phyloP scores from a whole-genome alignment of 129 eudicot species.

The Artemisia tridentata region DNA sequence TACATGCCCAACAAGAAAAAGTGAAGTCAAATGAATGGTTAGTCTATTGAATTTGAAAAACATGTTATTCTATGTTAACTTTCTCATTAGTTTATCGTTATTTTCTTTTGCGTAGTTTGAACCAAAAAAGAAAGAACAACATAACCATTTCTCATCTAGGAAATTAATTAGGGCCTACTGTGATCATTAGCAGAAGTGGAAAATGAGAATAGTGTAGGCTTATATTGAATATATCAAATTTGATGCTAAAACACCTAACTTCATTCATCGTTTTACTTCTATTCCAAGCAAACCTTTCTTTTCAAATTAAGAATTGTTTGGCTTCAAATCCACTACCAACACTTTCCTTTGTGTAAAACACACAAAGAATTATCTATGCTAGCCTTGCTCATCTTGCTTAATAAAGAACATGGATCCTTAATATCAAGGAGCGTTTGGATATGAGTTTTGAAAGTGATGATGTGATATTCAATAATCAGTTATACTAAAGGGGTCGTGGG shows the following conservation, averaged over 20 bases:
- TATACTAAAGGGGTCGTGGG: no score
- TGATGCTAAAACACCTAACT: constrained; percentile 45
- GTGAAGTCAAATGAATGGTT: constrained; percentile 15
- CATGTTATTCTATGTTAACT: constrained; percentile 4
- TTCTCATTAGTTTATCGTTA: background rate
- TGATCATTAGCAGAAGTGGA: constrained; percentile 33
- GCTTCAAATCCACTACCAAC: constrained; percentile 27
- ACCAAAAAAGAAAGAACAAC: background rate
- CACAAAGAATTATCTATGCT: background rate
- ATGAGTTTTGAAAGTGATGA: no score
- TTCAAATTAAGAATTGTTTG: constrained; percentile 25
- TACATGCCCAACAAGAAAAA: background rate
- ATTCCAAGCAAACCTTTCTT: constrained; percentile 34
- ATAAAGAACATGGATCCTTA: no score
- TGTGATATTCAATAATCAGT: no score
- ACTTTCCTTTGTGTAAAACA: constrained; percentile 15
- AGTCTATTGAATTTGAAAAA: constrained; percentile 9
- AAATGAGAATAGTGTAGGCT: background rate
- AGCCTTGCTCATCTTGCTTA: background rate
- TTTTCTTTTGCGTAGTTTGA: constrained; percentile 20
- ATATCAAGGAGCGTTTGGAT: no score
- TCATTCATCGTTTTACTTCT: constrained; percentile 20
- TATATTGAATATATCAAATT: constrained; percentile 19
- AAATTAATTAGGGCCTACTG: constrained; percentile 27
- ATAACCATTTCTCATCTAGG: constrained; percentile 24